Evolutionary conservation across 2,329 filamentous ascomycete genomes (phyloP), one percentile per base, ranked within the genome.

Genomic region (Gaeumannomyces tritici): DNA sequence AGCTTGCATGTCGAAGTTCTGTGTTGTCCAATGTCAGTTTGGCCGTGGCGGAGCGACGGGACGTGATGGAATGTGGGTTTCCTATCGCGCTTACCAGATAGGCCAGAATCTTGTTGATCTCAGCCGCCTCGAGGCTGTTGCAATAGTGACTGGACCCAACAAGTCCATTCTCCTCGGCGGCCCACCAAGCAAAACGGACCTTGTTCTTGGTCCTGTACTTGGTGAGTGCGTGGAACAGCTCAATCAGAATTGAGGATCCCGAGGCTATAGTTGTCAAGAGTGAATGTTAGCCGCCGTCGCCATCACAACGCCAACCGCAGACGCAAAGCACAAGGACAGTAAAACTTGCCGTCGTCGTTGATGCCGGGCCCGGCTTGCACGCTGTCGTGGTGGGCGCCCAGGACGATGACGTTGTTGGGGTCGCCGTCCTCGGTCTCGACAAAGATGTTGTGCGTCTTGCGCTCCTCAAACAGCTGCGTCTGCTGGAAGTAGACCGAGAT

Each of bases 1-100:
- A n/a, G 79, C 85, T 73, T 88, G 78, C 86, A 89, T 89, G 71
- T 89, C 86, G 68, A 88, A 89, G 73, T 89, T 85, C 81, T 51
- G 42, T 2, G 18, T 47, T 8, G 21, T 3, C 42, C 18, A 8
- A 51, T n/a, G 42, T 51, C 18, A 51, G 21, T n/a, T n/a, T 51
- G 12, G 5, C 21, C 11, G 18, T n/a, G 5, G 2, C n/a, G 42
- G 18, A 7, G 21, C n/a, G 42, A n/a, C 6, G 8, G 3, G 18
- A n/a, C n/a, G n/a, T n/a, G n/a, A n/a, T n/a, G 42, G 6, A 51
- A n/a, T 7, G 42, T 2, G 21, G 42, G n/a, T 11, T 8, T n/a
- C 18, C 0, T 70, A 57, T 72, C 71, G 63, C 42, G 21, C 42
- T n/a, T 51, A 51, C 42, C 42, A 83, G 79, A 69, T 4, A 88